These are phyloP conservation scores for Nothophoma quercina DNA, from an alignment of 2,329 filamentous ascomycete genomes.

Conservation along the genomic window DNA sequence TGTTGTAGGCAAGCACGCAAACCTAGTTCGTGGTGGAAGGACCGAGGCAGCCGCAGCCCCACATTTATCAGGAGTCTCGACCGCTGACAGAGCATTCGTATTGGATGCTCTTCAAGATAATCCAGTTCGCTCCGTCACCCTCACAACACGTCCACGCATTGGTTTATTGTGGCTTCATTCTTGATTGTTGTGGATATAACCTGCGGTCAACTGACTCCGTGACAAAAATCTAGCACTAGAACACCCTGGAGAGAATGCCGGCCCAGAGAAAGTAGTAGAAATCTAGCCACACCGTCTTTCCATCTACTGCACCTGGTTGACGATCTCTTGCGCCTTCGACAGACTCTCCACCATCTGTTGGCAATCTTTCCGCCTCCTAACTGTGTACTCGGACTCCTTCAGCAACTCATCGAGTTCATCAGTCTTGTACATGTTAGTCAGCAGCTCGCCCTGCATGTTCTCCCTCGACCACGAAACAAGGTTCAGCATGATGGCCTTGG, in stretches of 20 bases:
- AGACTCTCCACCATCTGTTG: constrained; percentile 99
- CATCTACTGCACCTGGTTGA: constrained; percentile 70
- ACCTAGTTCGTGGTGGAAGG: neutral
- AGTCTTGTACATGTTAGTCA: constrained; percentile 96
- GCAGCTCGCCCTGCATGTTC: constrained; percentile 95
- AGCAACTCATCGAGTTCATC: constrained; percentile 91
- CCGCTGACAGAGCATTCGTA: too few species aligned
- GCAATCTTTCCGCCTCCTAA: constrained; percentile 94
- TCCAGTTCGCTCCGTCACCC: too few species aligned
- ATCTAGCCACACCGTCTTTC: constrained; percentile 16
- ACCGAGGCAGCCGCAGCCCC: constrained; percentile 16
- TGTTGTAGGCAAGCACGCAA: neutral
- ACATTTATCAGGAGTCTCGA: neutral
- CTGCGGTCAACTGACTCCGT: constrained; percentile 20
- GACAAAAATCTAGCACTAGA: constrained; percentile 26
- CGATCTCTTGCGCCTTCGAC: constrained; percentile 90
- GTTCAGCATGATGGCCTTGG: constrained; percentile 98
- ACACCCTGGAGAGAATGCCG: constrained; percentile 33
- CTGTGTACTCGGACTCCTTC: constrained; percentile 97
- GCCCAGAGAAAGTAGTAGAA: constrained; percentile 21
- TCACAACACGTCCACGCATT: too few species aligned
- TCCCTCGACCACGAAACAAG: constrained; percentile 97
- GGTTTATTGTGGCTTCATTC: neutral
- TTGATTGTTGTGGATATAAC: constrained; percentile 12
- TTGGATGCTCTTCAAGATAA: too few species aligned